Percentiles rank a stretch among this genome's conserved stretches.
Conservation (phyloP, 2,329 filamentous ascomycete species). For the Lecanicillium sp. region DNA sequence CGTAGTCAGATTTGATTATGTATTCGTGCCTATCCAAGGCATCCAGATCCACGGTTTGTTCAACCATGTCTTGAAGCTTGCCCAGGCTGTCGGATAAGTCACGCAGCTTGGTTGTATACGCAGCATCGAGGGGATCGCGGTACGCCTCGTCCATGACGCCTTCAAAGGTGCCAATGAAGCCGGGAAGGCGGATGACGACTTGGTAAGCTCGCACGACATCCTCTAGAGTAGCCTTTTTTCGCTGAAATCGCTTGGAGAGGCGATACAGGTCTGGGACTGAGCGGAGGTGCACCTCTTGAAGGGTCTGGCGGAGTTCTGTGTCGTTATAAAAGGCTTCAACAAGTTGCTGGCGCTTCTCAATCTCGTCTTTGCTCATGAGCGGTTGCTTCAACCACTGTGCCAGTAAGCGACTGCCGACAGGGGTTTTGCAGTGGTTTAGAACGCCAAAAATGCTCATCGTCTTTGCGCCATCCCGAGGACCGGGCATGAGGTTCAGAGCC, state of each 20-base stretch:
- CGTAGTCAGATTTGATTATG: slow-evolving; percentile 97
- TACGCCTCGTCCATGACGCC: slow-evolving; percentile 94
- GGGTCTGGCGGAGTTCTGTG: slow-evolving; percentile 85
- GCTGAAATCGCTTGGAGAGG: slow-evolving; percentile 89
- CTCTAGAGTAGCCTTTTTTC: slow-evolving; percentile 82
- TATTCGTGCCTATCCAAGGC: slow-evolving; percentile 96
- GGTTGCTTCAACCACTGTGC: slow-evolving; percentile 98
- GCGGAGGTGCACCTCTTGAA: slow-evolving; percentile 92
- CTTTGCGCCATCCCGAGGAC: slow-evolving; percentile 88
- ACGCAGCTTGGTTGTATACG: slow-evolving; percentile 78
- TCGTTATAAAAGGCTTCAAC: slow-evolving; percentile 93
- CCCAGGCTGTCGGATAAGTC: slow-evolving; percentile 69
- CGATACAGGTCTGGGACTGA: slow-evolving; percentile 92
- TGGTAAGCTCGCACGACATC: slow-evolving; percentile 95
- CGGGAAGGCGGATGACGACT: slow-evolving; percentile 83
- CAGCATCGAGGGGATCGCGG: slow-evolving; percentile 73
- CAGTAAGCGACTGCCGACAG: slow-evolving; percentile 79
- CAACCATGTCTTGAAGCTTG: slow-evolving; percentile 94
- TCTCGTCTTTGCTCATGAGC: slow-evolving; percentile 82
- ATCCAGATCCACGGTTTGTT: slow-evolving; percentile 93
- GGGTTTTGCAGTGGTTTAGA: slow-evolving; percentile 95
- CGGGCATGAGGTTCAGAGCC: slow-evolving; percentile 94
- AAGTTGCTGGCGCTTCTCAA: slow-evolving; percentile 83
- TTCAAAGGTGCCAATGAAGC: slow-evolving; percentile 81
- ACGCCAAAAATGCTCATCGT: slow-evolving; percentile 94